Conservation (phyloP, 768 basidiomycete genomes). For the Tremella mesenterica region DNA sequence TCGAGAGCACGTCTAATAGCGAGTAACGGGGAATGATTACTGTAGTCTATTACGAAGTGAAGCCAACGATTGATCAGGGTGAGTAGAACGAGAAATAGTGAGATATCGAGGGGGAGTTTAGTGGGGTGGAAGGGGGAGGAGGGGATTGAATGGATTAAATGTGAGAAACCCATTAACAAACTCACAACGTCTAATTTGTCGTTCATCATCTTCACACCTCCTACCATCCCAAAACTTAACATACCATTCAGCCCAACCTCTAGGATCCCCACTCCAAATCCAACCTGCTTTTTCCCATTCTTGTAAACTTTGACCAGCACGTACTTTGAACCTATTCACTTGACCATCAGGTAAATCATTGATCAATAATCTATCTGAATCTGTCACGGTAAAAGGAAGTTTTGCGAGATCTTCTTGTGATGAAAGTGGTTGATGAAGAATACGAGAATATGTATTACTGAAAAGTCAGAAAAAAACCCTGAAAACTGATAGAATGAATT, state of each 20-base stretch:
- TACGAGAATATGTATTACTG: slow-evolving; percentile 35
- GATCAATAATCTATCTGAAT: slow-evolving; percentile 15
- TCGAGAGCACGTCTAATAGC: background rate
- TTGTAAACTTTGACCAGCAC: slow-evolving; percentile 37
- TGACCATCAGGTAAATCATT: slow-evolving; percentile 19
- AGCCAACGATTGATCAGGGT: no score
- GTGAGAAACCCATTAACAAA: no score
- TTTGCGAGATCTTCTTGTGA: slow-evolving; percentile 12
- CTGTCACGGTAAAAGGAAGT: slow-evolving; percentile 24
- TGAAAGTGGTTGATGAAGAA: slow-evolving; percentile 22
- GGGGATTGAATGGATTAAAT: background rate
- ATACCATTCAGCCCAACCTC: slow-evolving; percentile 46
- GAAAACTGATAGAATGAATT: background rate
- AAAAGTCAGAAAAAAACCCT: background rate
- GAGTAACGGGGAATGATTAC: background rate
- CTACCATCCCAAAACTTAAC: slow-evolving; percentile 38
- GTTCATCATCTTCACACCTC: slow-evolving; percentile 39
- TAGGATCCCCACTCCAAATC: slow-evolving; percentile 42
- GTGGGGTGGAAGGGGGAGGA: background rate
- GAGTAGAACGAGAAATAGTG: no score
- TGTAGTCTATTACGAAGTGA: no score
- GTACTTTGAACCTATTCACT: slow-evolving; percentile 31
- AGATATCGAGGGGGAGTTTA: background rate
- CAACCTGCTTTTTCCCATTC: slow-evolving; percentile 45
- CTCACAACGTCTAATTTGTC: slow-evolving; percentile 42